Evolutionary conservation across 768 basidiomycete species (phyloP), one percentile per base, ranked within the genome.

Genomic region (Termitomyces sp.): DNA sequence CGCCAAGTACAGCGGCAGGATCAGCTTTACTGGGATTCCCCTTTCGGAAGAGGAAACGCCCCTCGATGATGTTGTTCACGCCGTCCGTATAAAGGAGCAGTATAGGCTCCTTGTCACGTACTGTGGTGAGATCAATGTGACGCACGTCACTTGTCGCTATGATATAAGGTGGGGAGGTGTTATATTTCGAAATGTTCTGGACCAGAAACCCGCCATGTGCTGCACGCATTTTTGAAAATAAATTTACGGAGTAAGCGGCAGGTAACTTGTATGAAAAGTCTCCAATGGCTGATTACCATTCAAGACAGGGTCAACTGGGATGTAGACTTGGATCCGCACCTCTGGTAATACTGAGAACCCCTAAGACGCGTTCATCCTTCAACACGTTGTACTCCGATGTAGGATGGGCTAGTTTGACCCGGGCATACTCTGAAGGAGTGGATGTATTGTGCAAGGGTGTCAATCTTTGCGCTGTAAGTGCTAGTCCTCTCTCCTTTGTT

Each of bases 261-360:
- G 49, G 60, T 14, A 61, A 32, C 26, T 63, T 63, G 45, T 52
- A 63, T 18, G 48, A 58, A 35, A 59, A 63, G 40, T 63, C 62
- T 20, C 62, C 62, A 10, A 63, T 33, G 16, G 62, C 60, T 63
- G 36, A 7, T 26, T 5, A 22, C 28, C n/a, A 46, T 32, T 52
- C 22, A 48, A 47, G n/a, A 41, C 3, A 35, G 16, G 30, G 5
- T 16, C 13, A 33, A 2, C 6, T 30, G 20, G 32, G 38, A 35
- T 22, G 32, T n/a, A 14, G 16, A 38, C 35, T 13, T 32, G n/a
- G 14, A 20, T 45, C 14, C 44, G 28, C 28, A 59, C 60, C 62
- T 63, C 60, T 43, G 13, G 62, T 60, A 18, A 61, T 45, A 54
- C 57, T 61, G 6, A 60, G 50, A 22, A 56, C 26, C 6, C 62